These are phyloP conservation scores for Fusarium pseudonygamai DNA, from an alignment of 2,329 filamentous ascomycete species.

Conservation along the genomic window DNA sequence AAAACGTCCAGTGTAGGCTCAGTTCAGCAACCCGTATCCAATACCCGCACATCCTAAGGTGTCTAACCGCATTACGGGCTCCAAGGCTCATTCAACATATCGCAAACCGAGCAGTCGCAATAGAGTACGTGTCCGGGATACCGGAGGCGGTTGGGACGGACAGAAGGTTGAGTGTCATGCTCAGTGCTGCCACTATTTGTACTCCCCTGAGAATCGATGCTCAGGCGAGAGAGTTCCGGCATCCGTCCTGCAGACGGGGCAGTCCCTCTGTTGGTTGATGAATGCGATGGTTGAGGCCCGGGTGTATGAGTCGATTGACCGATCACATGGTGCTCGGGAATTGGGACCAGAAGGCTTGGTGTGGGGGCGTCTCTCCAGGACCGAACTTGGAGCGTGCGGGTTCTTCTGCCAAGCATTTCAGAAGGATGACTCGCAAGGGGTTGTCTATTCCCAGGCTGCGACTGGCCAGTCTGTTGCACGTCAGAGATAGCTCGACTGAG, in stretches of 20 bases:
- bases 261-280: not conserved
- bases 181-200: not conserved
- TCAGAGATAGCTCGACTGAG: not conserved
- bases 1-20: not conserved
- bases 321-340: not conserved
- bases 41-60: not conserved
- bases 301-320: not conserved
- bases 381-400: fast-evolving
- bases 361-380: not conserved
- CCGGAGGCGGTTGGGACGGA: not conserved
- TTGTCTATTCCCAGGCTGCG: not conserved
- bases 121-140: not conserved
- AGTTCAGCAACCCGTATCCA: not conserved
- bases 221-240: not conserved
- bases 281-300: not conserved
- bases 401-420: not conserved
- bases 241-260: not conserved
- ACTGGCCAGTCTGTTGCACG: not conserved
- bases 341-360: not conserved
- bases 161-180: not conserved
- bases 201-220: not conserved
- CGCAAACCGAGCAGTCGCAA: not conserved
- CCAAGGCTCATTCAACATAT: not conserved
- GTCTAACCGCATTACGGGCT: not conserved
- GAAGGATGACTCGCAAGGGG: not conserved